Evolutionary conservation across 2,329 filamentous ascomycete genomes (phyloP), one percentile per base, ranked within the genome.

Genomic region (Aspergillus transmontanensis): DNA sequence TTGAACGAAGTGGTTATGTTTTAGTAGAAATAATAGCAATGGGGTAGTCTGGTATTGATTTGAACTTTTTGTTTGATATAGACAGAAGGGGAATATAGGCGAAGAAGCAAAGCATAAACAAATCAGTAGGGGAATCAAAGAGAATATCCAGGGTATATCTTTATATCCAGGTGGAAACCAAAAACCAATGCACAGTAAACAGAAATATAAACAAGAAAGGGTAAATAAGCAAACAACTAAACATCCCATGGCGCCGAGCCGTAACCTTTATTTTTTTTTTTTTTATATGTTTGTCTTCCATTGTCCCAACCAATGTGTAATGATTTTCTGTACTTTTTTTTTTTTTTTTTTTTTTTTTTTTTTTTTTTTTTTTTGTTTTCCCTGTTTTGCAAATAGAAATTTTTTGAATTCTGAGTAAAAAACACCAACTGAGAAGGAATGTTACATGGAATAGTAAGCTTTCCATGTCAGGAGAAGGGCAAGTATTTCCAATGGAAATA

Each of bases 121-220:
- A 45, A 23, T n/a, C 3, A 53, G n/a, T 32, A 53, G 21, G n/a
- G 45, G 50, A 46, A 57, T 21, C 16, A 11, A 58, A 58, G 7
- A 32, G 16, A 54, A 54, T 36, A 54, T 54, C n/a, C 51, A 54
- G 32, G 51, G 51, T 54, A 39, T 54, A 16, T 54, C n/a, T 14
- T 21, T 54, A 54, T 54, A 36, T 54, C 30, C 51, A 54, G 16
- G 14, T 21, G 12, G 9, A n/a, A 51, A n/a, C 5, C 23, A 51
- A 48, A 16, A 30, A 51, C 50, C 30, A 51, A n/a, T 19, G 14
- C 48, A 51, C 48, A 51, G 12, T n/a, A 6, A 51, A 51, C 14
- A 30, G 23, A 51, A 53, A 32, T 23, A 34, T 32, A 34, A 53
- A 32, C 30, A 54, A 36, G 50, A 53, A 34, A 34, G 43, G 43